Conservation (phyloP, 805 yeast species). For the Hanseniaspora mollemarum region DNA sequence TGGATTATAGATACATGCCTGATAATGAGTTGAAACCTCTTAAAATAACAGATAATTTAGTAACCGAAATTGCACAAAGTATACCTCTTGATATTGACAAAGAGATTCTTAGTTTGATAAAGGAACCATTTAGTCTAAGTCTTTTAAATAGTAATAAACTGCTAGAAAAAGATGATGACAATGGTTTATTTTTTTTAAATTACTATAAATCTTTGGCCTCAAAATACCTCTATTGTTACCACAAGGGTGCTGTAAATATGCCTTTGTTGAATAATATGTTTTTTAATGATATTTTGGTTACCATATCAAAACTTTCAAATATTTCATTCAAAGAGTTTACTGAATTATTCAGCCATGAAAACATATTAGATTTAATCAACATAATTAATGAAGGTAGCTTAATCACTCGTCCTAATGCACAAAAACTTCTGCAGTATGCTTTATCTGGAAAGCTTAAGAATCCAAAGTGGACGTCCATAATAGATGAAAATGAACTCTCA, state of each 20-base stretch:
- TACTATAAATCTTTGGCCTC: constrained; percentile 61
- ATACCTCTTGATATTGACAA: constrained; percentile 57
- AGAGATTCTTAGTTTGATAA: constrained; percentile 36
- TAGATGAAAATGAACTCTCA: constrained; percentile 42
- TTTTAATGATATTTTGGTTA: constrained; percentile 27
- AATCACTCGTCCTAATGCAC: constrained; percentile 6
- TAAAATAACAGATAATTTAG: constrained; percentile 25
- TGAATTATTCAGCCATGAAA: background rate
- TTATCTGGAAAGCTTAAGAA: background rate
- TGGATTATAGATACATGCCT: constrained; percentile 89
- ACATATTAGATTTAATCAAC: background rate
- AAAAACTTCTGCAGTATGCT: background rate
- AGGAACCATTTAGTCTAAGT: constrained; percentile 40
- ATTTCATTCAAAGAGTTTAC: constrained; percentile 6
- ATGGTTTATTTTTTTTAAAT: constrained; percentile 35
- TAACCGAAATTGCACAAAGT: constrained; percentile 14
- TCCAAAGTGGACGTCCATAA: constrained; percentile 23
- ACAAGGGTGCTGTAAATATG: background rate
- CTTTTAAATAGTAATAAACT: background rate
- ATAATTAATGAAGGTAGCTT: background rate
- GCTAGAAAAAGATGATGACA: background rate
- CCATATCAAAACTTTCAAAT: background rate
- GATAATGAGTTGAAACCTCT: constrained; percentile 77
- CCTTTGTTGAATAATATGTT: constrained; percentile 39
- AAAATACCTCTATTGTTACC: constrained; percentile 31